Evolutionary conservation across 306 rosid species (phyloP).

Genomic region (Fagus sylvatica): DNA sequence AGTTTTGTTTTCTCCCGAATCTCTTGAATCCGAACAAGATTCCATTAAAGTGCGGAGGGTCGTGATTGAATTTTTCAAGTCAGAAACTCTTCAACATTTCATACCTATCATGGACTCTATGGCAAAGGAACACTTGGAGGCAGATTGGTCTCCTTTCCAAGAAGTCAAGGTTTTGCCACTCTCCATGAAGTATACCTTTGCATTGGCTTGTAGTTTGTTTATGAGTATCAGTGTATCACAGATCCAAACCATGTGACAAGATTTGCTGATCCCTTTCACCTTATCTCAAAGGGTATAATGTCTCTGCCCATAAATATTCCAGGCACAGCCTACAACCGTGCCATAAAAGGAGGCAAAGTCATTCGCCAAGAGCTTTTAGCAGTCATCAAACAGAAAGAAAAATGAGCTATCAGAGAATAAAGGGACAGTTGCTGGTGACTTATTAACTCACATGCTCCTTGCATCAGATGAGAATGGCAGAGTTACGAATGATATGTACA

Average conservation of each 20-base stretch:
- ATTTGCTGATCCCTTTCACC: background rate
- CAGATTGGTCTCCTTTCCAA: background rate
- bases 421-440: background rate
- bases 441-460: background rate
- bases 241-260: background rate
- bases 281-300: background rate
- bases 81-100: background rate
- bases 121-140: background rate
- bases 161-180: background rate
- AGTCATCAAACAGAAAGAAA: background rate
- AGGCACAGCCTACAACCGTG: background rate
- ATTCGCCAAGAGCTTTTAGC: background rate
- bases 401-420: background rate
- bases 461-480: background rate
- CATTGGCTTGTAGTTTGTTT: background rate
- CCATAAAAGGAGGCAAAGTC: background rate
- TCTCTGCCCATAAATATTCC: background rate
- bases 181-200: background rate
- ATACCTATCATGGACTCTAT: background rate
- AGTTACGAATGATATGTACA: background rate
- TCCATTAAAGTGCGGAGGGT: no score
- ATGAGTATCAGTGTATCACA: background rate
- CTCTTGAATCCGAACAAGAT: background rate
- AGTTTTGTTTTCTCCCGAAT: background rate
- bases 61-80: background rate